Evolutionary conservation across 306 rosid species (phyloP), one percentile per base, ranked within the genome.

Genomic region (Spatholobus suberectus): DNA sequence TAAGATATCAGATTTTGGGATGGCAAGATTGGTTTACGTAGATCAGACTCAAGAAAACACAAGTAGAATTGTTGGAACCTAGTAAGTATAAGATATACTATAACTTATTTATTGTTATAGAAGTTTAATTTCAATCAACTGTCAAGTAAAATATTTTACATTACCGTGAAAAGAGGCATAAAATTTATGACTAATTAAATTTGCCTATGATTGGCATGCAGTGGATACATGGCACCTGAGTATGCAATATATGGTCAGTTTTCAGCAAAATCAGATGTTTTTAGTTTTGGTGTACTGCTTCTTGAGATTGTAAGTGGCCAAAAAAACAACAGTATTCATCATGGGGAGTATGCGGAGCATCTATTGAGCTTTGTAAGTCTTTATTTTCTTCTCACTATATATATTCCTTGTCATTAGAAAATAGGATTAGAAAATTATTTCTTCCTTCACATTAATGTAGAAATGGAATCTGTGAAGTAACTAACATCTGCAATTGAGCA

Each of bases 141-240:
- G 2, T 43, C 47, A 9, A 9, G 15, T 35, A 35, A 35, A 35
- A 35, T 35, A 35, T 35, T 35, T 35, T 35, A 4, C 38, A 4
- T 35, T 4, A 35, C 6, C 38, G 5, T 2, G 4, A 35, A 35
- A 35, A 57, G 32, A 35, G 38, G 6, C 5, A 35, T 35, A 4
- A 35, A 35, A 3, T 35, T 35, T 35, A 35, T 35, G 38, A 35
- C 38, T 35, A 35, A 35, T 35, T 35, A 35, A 35, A 35, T 0
- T 35, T 35, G 38, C 5, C 38, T 2, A 0, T 18, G 8, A 3
- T 72, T 72, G 51, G 0, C 8, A 34, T 35, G 52, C 2, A 78
- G 82, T 51, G 75, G 82, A 35, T 78, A 78, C 35, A 78, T 78
- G 75, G 75, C 82, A 35, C 82, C 82, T 20, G 82, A 78, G 20